A percentile compares a stretch with the other conserved stretches of the same genome.
Conservation (phyloP, 257 asterid species). For the Solanum gandarillasii region DNA sequence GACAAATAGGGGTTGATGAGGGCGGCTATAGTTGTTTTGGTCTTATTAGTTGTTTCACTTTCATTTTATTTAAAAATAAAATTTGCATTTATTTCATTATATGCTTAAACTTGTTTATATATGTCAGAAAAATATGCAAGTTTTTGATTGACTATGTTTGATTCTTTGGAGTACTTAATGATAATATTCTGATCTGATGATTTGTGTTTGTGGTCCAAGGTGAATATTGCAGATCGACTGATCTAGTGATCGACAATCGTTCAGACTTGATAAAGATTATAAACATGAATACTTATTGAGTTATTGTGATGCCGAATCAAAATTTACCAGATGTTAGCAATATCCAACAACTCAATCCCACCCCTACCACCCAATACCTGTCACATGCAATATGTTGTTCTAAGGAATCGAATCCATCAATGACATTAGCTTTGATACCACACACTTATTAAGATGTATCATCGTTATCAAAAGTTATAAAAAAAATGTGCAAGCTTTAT, state of each 20-base stretch:
- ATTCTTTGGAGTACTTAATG: not conserved
- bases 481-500: not conserved
- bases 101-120: not conserved
- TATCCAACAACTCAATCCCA: not conserved
- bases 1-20: not conserved
- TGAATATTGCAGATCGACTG: too few relatives aligned
- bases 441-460: not conserved
- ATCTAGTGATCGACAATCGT: not conserved
- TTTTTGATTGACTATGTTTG: not conserved
- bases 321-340: not conserved
- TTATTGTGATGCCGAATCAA: not conserved
- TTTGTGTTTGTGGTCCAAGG: not conserved
- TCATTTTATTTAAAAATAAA: not conserved
- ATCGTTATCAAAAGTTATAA: not conserved
- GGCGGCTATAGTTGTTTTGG: not conserved
- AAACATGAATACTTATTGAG: too few relatives aligned
- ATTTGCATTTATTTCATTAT: not conserved
- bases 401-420: not conserved
- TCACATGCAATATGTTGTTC: not conserved
- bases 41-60: not conserved
- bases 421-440: not conserved
- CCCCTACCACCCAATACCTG: not conserved
- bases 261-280: too few relatives aligned
- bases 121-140: too few relatives aligned
- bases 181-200: too few relatives aligned